Evolutionary conservation across 192 early-diverging fungal species (phyloP), one percentile per base, ranked within the genome.

Genomic region (Backusella tuberculispora): DNA sequence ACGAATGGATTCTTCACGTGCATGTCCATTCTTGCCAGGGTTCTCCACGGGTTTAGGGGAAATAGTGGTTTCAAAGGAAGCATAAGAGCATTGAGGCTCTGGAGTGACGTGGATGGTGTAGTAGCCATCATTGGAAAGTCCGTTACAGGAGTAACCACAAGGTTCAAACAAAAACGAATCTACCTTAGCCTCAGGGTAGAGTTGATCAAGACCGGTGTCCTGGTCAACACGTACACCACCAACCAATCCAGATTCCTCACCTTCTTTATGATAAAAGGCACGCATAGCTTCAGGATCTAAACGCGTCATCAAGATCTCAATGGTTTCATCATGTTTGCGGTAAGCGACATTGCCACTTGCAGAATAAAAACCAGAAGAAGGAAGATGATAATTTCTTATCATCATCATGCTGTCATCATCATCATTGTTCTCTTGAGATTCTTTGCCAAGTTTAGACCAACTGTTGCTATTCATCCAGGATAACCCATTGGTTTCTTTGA

Each of bases 91-190:
- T 70, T 88, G 84, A 19, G 89, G 92, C 81, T 99, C 98, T 9
- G 98, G 98, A n/a, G 98, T 99, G 13, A 99, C 98, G 72, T 99
- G 98, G 80, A 98, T 94, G 29, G 95, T 99, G 80, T 94, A 99
- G 84, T 99, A 96, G 24, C 88, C 90, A 64, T 93, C 95, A 12
- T 92, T 81, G 63, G 79, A 75, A 3, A 98, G 78, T 2, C 93
- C 97, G 76, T 99, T 99, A 69, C 95, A 89, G 14, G 96, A 97
- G 78, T 97, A 99, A 0, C 98, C 98, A 78, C 98, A 99, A 8
- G 98, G 98, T 71, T 95, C 89, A 82, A 98, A 99, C 66, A 97
- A 77, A 77, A 85, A 97, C 43, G 97, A 95, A 83, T 99, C 96
- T 66, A 95, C 85, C 41, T 87, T 78, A 7, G 95, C 90, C 44